Evolutionary conservation across 768 basidiomycete genomes (phyloP), one percentile per base, ranked within the genome.

Genomic region (Suillus cothurnatus): DNA sequence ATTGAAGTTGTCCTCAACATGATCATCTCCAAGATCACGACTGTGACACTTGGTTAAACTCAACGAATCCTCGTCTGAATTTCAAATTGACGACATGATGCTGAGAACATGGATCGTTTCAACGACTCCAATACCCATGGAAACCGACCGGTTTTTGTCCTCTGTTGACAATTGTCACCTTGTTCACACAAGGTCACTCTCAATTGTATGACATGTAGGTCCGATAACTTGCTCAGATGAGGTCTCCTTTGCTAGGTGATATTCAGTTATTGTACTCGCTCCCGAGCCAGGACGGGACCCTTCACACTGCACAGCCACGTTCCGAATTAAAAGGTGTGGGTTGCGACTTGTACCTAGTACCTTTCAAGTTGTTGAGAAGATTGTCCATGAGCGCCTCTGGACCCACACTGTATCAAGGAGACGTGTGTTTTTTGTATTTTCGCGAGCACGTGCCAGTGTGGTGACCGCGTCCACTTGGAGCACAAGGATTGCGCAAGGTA

Each of bases 361-460:
- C 19, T 41, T 59, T 41, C 36, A 38, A 38, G 34, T 58, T 31
- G 57, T 39, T 58, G 38, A 28, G 17, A 39, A 39, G 26, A 21
- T 26, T 26, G 5, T 26, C 19, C 26, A 14, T 15, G 19, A 59
- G 58, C 39, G 28, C 58, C 19, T 59, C 19, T 59, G 58, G 58
- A 59, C 58, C 58, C 28, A 59, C 58, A 59, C 39, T 59, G 58
- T 59, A 59, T 41, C 58, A 41, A 41, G 31, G 38, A 41, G 26
- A 28, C 28, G 23, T 2, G 15, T 39, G 38, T 19, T 31, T 50
- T 34, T 59, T 59, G 39, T 59, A 41, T 41, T 31, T 28, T 59
- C 19, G 7, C 26, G 57, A 59, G 17, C 19, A 59, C 26, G 26
- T 28, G 57, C 38, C 19, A 19, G 19, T 15, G 28, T 59, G 26